Evolutionary conservation across 768 basidiomycete species (phyloP).

Genomic region (Mycena filopes): DNA sequence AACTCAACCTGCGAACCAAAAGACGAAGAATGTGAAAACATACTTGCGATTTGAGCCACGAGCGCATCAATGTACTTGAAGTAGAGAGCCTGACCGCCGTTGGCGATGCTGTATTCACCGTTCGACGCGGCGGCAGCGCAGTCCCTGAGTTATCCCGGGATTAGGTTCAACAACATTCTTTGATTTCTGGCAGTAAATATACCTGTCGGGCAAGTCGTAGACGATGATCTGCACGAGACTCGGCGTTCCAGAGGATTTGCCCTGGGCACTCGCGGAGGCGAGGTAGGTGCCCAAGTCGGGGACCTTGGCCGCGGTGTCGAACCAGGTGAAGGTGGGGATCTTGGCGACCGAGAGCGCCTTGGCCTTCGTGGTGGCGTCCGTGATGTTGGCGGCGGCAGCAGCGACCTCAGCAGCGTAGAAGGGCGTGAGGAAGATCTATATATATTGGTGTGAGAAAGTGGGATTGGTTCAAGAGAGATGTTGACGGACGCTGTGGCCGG

Average conservation of each 20-base stretch:
- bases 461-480: background rate
- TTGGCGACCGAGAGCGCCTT: constrained; percentile 65
- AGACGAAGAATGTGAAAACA: constrained; percentile 27
- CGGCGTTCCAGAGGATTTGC: constrained; percentile 57
- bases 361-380: constrained; percentile 58
- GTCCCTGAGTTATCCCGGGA: constrained; percentile 51
- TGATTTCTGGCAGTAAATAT: background rate
- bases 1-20: constrained; percentile 3
- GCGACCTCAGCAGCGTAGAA: constrained; percentile 66
- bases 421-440: constrained; percentile 62
- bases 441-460: constrained; percentile 1
- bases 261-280: constrained; percentile 59
- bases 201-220: constrained; percentile 63
- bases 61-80: constrained; percentile 70
- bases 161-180: background rate
- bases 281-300: constrained; percentile 66
- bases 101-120: constrained; percentile 70
- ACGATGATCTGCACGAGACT: constrained; percentile 63
- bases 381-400: constrained; percentile 60
- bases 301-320: constrained; percentile 66
- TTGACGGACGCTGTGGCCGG: constrained; percentile 53
- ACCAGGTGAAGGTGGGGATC: constrained; percentile 73
- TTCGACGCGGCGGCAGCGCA: constrained; percentile 74
- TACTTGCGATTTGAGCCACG: constrained; percentile 65
- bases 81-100: constrained; percentile 67